Percentiles rank a stretch among this genome's conserved stretches.
Evolutionary conservation across 1,284 basidiomycete genomes (phyloP).

Genomic region (Earliella scabrosa): DNA sequence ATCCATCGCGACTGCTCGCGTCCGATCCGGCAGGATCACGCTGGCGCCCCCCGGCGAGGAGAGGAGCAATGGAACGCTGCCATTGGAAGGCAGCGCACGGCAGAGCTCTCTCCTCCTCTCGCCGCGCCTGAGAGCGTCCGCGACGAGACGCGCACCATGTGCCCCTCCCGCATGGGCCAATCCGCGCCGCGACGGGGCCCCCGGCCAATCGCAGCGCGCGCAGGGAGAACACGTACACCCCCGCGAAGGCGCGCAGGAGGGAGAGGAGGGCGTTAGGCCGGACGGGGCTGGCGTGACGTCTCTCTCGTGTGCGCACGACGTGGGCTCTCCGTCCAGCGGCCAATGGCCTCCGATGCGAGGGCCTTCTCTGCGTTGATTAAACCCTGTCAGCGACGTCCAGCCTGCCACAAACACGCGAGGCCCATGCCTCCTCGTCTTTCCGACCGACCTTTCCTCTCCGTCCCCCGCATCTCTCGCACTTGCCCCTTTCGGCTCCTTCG

Average conservation of each 20-base stretch:
- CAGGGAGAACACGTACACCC: too few species aligned
- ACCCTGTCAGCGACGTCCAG: not conserved
- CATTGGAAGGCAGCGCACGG: too few species aligned
- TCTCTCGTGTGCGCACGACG: too few species aligned
- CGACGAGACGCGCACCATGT: not conserved
- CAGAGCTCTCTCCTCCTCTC: too few species aligned
- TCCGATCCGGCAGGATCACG: slow-evolving; percentile 15
- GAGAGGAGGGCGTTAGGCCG: not conserved
- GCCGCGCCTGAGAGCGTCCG: too few species aligned
- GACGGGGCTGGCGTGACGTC: not conserved
- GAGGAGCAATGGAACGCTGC: not conserved
- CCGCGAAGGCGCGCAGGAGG: not conserved
- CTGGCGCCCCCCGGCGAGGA: not conserved
- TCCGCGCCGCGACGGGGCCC: too few species aligned
- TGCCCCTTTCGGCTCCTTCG: not conserved
- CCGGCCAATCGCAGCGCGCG: slow-evolving; percentile 3
- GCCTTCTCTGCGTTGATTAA: not conserved
- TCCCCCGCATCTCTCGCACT: not conserved
- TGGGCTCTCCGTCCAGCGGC: not conserved
- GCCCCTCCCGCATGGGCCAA: too few species aligned
- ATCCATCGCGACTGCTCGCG: slow-evolving; percentile 4
- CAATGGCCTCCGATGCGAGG: not conserved
- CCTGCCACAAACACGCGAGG: slow-evolving; percentile 1
- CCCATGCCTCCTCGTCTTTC: not conserved
- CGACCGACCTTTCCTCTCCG: slow-evolving; percentile 3